A percentile compares a stretch with the other conserved stretches of the same genome.
These are phyloP conservation scores for Zygnema circumcarinatum DNA, from an alignment of 139 green algal species.

Conservation along the genomic window DNA sequence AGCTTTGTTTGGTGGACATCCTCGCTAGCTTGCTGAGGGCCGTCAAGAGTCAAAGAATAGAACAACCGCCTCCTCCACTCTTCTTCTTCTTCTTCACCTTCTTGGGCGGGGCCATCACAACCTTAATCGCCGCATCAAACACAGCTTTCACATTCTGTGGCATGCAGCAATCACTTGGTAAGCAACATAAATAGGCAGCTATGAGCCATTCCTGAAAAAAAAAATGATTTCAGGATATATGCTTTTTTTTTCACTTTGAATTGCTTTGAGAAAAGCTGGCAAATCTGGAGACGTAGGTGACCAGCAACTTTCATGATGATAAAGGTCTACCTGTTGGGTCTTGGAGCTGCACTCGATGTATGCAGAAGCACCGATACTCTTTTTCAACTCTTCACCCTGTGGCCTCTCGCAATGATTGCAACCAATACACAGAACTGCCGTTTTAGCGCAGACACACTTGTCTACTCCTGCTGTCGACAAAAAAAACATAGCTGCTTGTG, in stretches of 20 bases:
- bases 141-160: constrained; percentile 59
- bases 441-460: too few species aligned
- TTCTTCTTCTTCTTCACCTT: constrained; percentile 57
- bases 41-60: constrained; percentile 27
- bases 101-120: constrained; percentile 55
- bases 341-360: constrained; percentile 67
- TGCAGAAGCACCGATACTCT: constrained; percentile 46
- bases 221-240: constrained; percentile 2
- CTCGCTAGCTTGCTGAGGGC: neutral
- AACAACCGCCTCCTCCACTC: neutral
- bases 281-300: too few species aligned
- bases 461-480: too few species aligned
- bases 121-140: constrained; percentile 64
- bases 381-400: constrained; percentile 63
- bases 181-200: constrained; percentile 4
- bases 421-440: too few species aligned
- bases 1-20: neutral
- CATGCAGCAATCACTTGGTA: constrained; percentile 3
- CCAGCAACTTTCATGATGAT: too few species aligned
- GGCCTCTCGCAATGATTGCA: too few species aligned
- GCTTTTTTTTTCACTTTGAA: too few species aligned
- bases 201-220: constrained; percentile 13
- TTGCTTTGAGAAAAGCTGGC: too few species aligned
- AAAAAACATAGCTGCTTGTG: too few species aligned
- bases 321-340: constrained; percentile 64